Percentiles rank a stretch among this genome's conserved stretches.
Evolutionary conservation across 768 basidiomycete genomes (phyloP).

Genomic region (Russula emetica): DNA sequence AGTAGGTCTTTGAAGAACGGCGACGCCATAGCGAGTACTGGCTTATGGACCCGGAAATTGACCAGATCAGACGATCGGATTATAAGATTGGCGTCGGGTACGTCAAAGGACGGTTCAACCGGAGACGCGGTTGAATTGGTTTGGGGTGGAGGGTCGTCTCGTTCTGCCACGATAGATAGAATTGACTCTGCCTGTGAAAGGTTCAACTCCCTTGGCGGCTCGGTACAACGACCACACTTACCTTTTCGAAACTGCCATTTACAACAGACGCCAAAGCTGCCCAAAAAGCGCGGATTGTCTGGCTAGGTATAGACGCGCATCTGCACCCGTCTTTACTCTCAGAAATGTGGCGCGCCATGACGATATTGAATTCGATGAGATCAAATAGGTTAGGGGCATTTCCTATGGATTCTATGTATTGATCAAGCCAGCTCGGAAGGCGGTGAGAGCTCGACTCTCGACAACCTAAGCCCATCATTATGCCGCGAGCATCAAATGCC

Average conservation of each 20-base stretch:
- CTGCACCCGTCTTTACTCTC: not conserved
- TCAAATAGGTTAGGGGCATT: not conserved
- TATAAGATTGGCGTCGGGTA: not conserved
- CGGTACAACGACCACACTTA: not conserved
- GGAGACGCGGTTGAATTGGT: not conserved
- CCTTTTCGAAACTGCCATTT: not conserved
- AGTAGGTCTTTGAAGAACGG: conserved; percentile 22
- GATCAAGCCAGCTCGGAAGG: not conserved
- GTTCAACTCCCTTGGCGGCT: not conserved
- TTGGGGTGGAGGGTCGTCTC: not conserved
- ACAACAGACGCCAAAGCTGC: not conserved
- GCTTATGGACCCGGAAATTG: conserved; percentile 20
- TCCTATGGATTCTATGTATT: not conserved
- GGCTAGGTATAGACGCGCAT: not conserved
- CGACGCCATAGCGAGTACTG: conserved; percentile 8
- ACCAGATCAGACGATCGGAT: conserved; percentile 9
- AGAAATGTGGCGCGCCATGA: not conserved
- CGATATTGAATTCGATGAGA: not conserved
- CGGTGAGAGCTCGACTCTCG: not conserved
- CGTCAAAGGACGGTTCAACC: not conserved
- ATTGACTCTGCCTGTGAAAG: conserved; percentile 5
- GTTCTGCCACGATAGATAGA: not conserved
- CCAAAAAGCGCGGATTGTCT: conserved; percentile 7
- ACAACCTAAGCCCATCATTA: not conserved
- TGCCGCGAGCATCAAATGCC: not conserved